Evolutionary conservation across 768 basidiomycete species (phyloP), one percentile per base, ranked within the genome.

Genomic region (Leccinum fibrillosum): DNA sequence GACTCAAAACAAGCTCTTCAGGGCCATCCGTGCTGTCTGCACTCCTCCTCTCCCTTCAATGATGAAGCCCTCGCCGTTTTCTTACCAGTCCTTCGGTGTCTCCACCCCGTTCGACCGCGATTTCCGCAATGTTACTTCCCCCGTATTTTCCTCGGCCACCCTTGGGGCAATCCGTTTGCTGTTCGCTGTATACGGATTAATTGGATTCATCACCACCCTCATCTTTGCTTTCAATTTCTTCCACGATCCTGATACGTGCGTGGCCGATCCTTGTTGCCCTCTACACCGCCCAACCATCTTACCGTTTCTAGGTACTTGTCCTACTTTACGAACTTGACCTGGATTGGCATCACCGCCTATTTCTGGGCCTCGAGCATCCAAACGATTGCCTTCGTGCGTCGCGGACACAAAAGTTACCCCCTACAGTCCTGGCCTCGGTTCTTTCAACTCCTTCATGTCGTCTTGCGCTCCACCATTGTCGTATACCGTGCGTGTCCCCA

Each of bases 281-380:
- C 26, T 25, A 44, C 54, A 21, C 26, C 49, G 13, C 5, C 55
- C 57, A n/a, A 2, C 44, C 8, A 47, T 21, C 25, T 55, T 52
- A 53, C 32, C 35, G 8, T 42, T 47, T 28, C 15, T 28, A 88
- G 86, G 19, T 86, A 74, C 73, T 78, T 86, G 62, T 80, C 82
- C 8, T 89, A 84, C 71, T 88, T 89, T 68, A 89, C 87, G 0
- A 63, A 82, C 57, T 77, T 89, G 1, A 79, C 83, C 0, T 86
- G 82, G 57, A 81, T 82, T 37, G 88, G 88, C 0, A 63, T 88
- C 1, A 76, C 79, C 19, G 77, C 85, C 21, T 90, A 88, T 69
- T 83, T 83, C 68, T 84, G 78, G 68, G 85, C 84, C 0, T 68
- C 86, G 1, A 75, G 79, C 3, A 73, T 81, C 1, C 86, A 88